Conservation (phyloP, 139 green algal species). For the Zygnema cylindricum region DNA sequence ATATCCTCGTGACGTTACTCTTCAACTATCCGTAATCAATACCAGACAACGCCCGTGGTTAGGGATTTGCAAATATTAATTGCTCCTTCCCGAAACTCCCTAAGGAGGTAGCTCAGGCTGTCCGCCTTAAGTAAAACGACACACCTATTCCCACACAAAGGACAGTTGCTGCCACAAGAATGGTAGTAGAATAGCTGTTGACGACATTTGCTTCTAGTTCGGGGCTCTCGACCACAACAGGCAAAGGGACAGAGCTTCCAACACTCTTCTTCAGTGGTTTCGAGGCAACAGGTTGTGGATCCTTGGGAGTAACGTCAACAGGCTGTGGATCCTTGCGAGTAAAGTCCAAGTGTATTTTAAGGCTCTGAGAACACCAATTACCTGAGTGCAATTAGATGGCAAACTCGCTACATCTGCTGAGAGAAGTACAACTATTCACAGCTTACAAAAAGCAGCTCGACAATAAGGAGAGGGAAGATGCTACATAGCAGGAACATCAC, state of each 20-base stretch:
- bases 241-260: neutral
- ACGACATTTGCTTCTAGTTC: neutral
- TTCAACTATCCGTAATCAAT: too few species aligned
- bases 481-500: too few species aligned
- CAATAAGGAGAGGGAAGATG: too few species aligned
- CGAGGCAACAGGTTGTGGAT: neutral
- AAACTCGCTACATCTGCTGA: too few species aligned
- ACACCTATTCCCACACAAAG: neutral
- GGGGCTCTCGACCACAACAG: neutral
- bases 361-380: neutral
- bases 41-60: too few species aligned
- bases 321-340: neutral
- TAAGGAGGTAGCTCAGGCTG: neutral
- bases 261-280: neutral
- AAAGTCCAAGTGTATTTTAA: neutral
- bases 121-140: neutral
- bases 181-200: neutral
- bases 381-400: too few species aligned
- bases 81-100: neutral
- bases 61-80: too few species aligned
- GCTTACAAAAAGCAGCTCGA: too few species aligned
- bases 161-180: neutral
- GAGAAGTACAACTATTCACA: too few species aligned
- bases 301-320: neutral
- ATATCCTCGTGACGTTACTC: too few species aligned